Base-by-base conservation (phyloP, 345 rosid species). In the Erodium maritimum region DNA sequence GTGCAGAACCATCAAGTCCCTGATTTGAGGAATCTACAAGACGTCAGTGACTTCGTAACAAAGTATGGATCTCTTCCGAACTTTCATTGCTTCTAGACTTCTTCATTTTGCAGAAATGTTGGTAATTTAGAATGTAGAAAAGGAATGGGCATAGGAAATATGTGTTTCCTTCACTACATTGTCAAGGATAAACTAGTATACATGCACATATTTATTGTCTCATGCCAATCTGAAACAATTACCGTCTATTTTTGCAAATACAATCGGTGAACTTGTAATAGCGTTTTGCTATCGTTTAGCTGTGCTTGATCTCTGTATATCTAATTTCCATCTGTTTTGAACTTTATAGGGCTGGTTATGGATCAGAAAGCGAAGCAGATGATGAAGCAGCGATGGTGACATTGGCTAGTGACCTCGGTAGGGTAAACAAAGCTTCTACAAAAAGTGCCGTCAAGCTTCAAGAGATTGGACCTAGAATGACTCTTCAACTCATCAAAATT, bases 391-490 rank as follows among this genome's bases (percentile, higher is more conserved):
- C 99, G 8, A 84, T 80, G 1, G 96, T 94, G 74, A 85, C 90
- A 56, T 62, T 90, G 74, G 64, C 76, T 16, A 78, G 83, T 69
- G 87, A 89, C 75, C 75, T 87, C 54, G 86, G 93, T 59, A 71
- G 97, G 69, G 88, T 79, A 46, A 90, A 85, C 56, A 75, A 65
- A 45, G 85, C 90, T 22, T 72, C 90, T 8, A 71, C 86, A 13
- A 87, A 87, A 73, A 82, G 95, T 57, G 95, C 93, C 18, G 88
- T 85, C 65, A 83, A 74, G 78, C 96, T 90, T 55, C 97, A 90
- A 69, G 99, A 93, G 63, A 79, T 90, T 68, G 96, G 97, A 64
- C 97, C 97, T 10, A 87, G 99, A 67, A 90, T 94, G 99, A 85
- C 87, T 16, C 84, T 70, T 52, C 61, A 70, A 59, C 81, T 80